Conservation (phyloP, 768 basidiomycete species). For the Rhizopogon salebrosus region DNA sequence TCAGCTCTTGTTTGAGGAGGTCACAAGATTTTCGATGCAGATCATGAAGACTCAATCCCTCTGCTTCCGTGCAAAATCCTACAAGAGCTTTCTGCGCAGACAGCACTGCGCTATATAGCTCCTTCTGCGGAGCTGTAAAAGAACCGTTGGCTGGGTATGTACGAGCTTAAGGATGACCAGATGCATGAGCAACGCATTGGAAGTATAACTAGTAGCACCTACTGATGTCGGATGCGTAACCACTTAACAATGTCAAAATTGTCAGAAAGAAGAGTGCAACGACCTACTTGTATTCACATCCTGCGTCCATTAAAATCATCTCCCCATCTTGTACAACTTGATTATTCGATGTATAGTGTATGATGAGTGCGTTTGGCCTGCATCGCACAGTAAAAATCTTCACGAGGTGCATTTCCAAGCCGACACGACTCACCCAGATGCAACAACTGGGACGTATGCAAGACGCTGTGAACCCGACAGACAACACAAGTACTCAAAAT, state of each 20-base stretch:
- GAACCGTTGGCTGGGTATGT: constrained; percentile 83
- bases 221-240: constrained; percentile 96
- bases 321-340: constrained; percentile 68
- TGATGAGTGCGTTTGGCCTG: constrained; percentile 83
- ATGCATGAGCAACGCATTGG: constrained; percentile 4
- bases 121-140: constrained; percentile 76
- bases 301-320: constrained; percentile 83
- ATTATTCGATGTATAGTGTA: constrained; percentile 94
- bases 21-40: constrained; percentile 73
- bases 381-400: background rate
- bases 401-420: background rate
- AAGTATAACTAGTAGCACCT: constrained; percentile 15
- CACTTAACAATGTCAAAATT: constrained; percentile 37
- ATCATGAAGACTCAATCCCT: constrained; percentile 59
- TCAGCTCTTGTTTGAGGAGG: constrained; percentile 65
- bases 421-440: constrained; percentile 65
- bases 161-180: constrained; percentile 46
- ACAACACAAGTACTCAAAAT: constrained; percentile 87
- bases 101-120: constrained; percentile 79
- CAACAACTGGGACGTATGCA: constrained; percentile 98
- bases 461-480: constrained; percentile 76
- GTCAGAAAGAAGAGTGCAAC: constrained; percentile 1
- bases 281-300: constrained; percentile 83
- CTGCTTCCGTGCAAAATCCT: constrained; percentile 50
- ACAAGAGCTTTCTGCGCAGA: constrained; percentile 67